A percentile compares a stretch with the other conserved stretches of the same genome.
phyloP scores from a whole-genome alignment of 345 rosid species.

The Excoecaria agallocha region DNA sequence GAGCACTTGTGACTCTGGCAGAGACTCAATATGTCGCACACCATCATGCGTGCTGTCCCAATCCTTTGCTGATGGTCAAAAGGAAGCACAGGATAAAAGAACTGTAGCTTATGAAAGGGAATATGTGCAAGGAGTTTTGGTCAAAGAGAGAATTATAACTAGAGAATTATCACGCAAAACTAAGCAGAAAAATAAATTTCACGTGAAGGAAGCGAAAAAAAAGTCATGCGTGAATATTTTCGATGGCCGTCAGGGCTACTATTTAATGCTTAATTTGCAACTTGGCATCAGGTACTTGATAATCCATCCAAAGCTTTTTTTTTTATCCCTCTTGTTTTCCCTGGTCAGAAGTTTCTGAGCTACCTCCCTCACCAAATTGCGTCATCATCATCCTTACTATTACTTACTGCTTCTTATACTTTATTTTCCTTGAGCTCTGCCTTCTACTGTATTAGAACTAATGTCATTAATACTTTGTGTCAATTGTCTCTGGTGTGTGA shows the following conservation, averaged over 20 bases:
- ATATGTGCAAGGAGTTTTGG: conserved; percentile 86
- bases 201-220: conserved; percentile 42
- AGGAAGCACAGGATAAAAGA: conserved; percentile 37
- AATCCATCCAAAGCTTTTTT: background rate
- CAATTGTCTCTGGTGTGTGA: background rate
- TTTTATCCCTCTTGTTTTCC: background rate
- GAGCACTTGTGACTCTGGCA: conserved; percentile 31
- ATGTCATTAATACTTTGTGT: background rate
- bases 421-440: background rate
- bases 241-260: conserved; percentile 50
- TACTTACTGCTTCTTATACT: background rate
- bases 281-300: conserved; percentile 84
- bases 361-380: background rate
- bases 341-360: background rate
- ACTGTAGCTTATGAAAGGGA: conserved; percentile 70
- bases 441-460: conserved; percentile 3
- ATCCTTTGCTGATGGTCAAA: conserved; percentile 40
- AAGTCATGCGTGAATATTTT: conserved; percentile 45
- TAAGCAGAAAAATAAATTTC: conserved; percentile 43
- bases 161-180: conserved; percentile 35
- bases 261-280: conserved; percentile 84
- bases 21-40: conserved; percentile 36
- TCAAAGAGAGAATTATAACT: conserved; percentile 51
- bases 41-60: conserved; percentile 38
- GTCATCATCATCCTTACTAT: background rate